Evolutionary conservation across 1,284 basidiomycete genomes (phyloP).

Genomic region (Ustilago sp.): DNA sequence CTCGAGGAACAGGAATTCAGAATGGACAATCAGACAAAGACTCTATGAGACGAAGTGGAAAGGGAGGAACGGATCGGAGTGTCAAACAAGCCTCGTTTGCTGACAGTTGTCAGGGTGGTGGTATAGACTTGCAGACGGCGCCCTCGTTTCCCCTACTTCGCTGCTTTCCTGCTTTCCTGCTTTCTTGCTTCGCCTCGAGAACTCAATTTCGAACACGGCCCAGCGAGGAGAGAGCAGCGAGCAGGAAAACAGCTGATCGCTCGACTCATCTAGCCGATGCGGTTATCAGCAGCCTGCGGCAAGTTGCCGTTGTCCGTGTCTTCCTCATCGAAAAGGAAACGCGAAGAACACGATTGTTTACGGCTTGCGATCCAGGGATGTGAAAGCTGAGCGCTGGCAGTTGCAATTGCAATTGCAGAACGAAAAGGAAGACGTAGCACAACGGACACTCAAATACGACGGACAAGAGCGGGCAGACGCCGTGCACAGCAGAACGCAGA

Average conservation of each 20-base stretch:
- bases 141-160: background rate
- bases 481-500: background rate
- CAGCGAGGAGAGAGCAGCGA: background rate
- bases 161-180: background rate
- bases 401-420: no score
- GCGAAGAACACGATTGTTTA: background rate
- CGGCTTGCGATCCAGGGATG: background rate
- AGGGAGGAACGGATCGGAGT: slow-evolving; percentile 1
- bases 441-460: background rate
- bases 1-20: background rate
- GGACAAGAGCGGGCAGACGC: background rate
- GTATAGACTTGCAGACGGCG: background rate
- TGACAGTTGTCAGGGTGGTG: slow-evolving; percentile 9
- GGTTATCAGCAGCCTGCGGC: background rate
- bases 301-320: background rate
- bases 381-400: background rate
- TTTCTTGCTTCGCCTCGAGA: background rate
- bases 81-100: slow-evolving; percentile 8
- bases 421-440: background rate
- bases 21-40: background rate
- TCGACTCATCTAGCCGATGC: background rate
- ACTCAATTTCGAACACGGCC: background rate
- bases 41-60: background rate
- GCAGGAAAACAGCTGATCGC: background rate
- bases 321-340: background rate